These are phyloP conservation scores for Mycena venus DNA, from an alignment of 768 basidiomycete genomes.

Conservation along the genomic window DNA sequence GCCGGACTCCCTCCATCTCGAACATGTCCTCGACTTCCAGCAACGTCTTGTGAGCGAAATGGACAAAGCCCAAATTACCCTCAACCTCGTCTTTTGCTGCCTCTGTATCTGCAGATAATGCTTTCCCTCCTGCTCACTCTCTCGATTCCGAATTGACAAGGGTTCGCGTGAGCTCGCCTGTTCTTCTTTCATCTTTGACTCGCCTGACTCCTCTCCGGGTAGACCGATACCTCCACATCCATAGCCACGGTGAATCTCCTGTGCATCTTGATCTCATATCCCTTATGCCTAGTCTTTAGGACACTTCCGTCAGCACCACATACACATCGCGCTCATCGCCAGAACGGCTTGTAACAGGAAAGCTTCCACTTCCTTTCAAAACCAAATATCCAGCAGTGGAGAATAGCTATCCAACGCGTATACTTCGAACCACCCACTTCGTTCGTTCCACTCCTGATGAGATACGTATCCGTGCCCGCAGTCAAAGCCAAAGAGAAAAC, in stretches of 20 bases:
- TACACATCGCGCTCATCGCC: conserved; percentile 34
- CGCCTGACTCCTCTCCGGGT: conserved; percentile 15
- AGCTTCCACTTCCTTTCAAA: conserved; percentile 24
- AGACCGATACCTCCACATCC: conserved; percentile 33
- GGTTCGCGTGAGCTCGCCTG: conserved; percentile 22
- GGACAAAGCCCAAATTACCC: conserved; percentile 18
- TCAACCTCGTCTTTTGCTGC: conserved; percentile 11
- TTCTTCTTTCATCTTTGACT: neutral
- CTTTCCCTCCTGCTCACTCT: conserved; percentile 28
- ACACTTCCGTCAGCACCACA: conserved; percentile 36
- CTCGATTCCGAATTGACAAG: conserved; percentile 39
- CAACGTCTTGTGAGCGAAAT: conserved; percentile 38
- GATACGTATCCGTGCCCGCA: neutral
- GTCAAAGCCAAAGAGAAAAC: neutral
- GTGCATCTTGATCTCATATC: neutral
- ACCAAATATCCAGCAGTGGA: conserved; percentile 23
- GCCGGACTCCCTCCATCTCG: conserved; percentile 40
- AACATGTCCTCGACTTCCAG: conserved; percentile 45
- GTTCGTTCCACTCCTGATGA: conserved; percentile 11
- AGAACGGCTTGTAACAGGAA: conserved; percentile 20
- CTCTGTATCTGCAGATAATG: conserved; percentile 21
- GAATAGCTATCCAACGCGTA: conserved; percentile 26
- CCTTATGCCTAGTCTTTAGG: conserved; percentile 18
- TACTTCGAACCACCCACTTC: conserved; percentile 30
- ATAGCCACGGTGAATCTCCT: conserved; percentile 34